Conservation (phyloP, 2,329 filamentous ascomycete genomes). For the Curvularia lunata region DNA sequence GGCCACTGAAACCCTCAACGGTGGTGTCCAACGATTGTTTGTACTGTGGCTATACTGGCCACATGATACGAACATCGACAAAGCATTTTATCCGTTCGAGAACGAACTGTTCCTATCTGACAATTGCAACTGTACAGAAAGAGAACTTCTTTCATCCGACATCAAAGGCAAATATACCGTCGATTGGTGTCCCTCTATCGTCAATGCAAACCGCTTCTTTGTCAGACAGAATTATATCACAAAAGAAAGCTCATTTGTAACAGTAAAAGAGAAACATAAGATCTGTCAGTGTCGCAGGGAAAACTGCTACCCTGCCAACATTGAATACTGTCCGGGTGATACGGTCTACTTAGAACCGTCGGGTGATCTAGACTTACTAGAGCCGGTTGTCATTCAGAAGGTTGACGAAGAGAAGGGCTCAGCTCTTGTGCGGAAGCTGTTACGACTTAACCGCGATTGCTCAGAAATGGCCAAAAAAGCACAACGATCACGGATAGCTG, state of each 20-base stretch:
- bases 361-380: slow-evolving; percentile 50
- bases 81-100: slow-evolving; percentile 69
- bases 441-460: slow-evolving; percentile 54
- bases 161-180: slow-evolving; percentile 65
- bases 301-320: slow-evolving; percentile 15
- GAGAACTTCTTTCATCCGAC: slow-evolving; percentile 61
- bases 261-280: slow-evolving; percentile 62
- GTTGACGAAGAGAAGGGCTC: slow-evolving; percentile 38
- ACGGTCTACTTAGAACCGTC: slow-evolving; percentile 61
- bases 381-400: slow-evolving; percentile 66
- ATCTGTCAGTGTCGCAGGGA: slow-evolving; percentile 55
- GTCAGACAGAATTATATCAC: slow-evolving; percentile 73
- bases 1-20: slow-evolving; percentile 38
- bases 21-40: slow-evolving; percentile 58
- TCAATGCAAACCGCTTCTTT: slow-evolving; percentile 60
- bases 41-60: slow-evolving; percentile 78
- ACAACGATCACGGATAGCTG: slow-evolving; percentile 39
- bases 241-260: slow-evolving; percentile 66
- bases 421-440: slow-evolving; percentile 59
- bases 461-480: slow-evolving; percentile 38
- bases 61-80: slow-evolving; percentile 71
- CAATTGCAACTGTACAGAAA: slow-evolving; percentile 71
- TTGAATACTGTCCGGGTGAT: slow-evolving; percentile 60
- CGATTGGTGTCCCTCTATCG: slow-evolving; percentile 61
- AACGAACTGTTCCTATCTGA: slow-evolving; percentile 81